Evolutionary conservation across 306 rosid species (phyloP), one percentile per base, ranked within the genome.

Genomic region (Luffa acutangula): DNA sequence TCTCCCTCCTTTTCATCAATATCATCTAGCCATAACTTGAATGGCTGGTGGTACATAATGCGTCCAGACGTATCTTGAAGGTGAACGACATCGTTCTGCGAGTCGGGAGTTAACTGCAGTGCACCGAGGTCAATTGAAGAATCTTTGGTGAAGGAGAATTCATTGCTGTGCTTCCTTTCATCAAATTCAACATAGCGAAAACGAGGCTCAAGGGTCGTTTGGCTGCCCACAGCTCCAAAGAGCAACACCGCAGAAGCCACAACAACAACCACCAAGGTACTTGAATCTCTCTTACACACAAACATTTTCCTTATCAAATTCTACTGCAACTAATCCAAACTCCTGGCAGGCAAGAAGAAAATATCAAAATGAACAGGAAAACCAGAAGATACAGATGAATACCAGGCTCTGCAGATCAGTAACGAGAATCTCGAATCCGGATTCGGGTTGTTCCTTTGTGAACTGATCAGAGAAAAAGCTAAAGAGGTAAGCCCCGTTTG

Each of bases 51-150:
- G 75, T 84, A 84, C 85, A 81, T 84, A 74, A 86, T 81, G 13
- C 89, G 81, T 18, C 91, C 89, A 17, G 77, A 78, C 37, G 7
- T 79, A 82, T 86, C 80, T 14, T 0, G 31, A 82, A n/a, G 46
- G 3, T 6, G 9, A 37, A 3, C 18, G 15, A 0, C 75, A 4
- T 41, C 0, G 57, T 80, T 82, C 7, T 0, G 0, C 2, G 83
- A 13, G 83, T 87, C 86, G 9, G 88, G 73, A n/a, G 90, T 87
- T 76, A 88, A 11, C 83, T 85, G 89, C 53, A 88, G 91, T 14
- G 89, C 91, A 14, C 48, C 17, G 0, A 0, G 0, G 43, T 80
- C 85, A 25, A 84, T 80, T 12, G 85, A 56, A 12, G 91, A 80
- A 10, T 34, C 31, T 17, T 45, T 48, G 5, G 2, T 15, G 42